Base-by-base conservation (phyloP, 441 rosid genomes). In the Sinapis alba region DNA sequence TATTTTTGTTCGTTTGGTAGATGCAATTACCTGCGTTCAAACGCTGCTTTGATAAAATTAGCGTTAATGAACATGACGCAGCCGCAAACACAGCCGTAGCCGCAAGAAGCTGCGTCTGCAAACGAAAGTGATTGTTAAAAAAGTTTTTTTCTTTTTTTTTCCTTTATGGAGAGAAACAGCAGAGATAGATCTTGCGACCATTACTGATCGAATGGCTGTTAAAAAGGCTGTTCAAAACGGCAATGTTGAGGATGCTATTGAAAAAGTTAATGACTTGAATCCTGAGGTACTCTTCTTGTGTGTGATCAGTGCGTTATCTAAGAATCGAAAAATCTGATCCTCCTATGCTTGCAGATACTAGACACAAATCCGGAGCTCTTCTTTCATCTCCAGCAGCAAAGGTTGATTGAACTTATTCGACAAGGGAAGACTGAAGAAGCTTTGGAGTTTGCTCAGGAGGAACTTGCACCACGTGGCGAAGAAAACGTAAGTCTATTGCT, bases 351-450 rank as follows among this genome's bases (percentile, higher is more conserved):
- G 85, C 91, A 90, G 99, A 93, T 93, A 71, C 72, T 93, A 79
- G 97, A 96, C 78, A 93, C 96, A 26, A 96, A 96, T 75, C 98
- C 97, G 0, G 98, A 90, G 81, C 88, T 96, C 30, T 96, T 90
- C 85, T 96, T 96, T 83, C 99, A 96, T 81, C 99, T 96, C 60
- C 98, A 96, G 78, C 99, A 96, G 78, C 99, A 96, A 76, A 91
- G 93, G 77, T 78, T 96, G 84, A 96, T 96, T 74, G 99, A 96
- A 82, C 80, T 96, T 3, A 93, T 96, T 79, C 89, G 99, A 18
- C 88, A 90, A 78, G 97, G 99, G 61, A 96, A 79, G 74, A 81
- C 94, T 53, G 95, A 90, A 30, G 99, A 93, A 82, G 98, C 99
- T 68, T 80, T 93, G 80, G 95, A 91, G 85, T 95, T 95, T 86